Evolutionary conservation across 257 asterid species (phyloP).

Genomic region (Solanum pimpinellifolium): DNA sequence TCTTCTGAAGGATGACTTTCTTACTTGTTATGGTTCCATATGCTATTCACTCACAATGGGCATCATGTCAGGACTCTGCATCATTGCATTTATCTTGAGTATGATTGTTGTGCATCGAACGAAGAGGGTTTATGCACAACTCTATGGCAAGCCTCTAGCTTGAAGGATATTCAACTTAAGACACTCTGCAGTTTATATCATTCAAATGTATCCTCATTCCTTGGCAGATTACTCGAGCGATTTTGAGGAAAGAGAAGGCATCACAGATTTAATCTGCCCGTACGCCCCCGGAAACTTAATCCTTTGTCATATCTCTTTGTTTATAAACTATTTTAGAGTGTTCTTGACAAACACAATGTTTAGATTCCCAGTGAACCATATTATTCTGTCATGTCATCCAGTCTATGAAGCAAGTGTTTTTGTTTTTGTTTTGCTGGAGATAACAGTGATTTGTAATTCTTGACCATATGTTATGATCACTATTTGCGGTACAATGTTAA

Average conservation of each 20-base stretch:
- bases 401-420: neutral
- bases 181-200: neutral
- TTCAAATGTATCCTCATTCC: neutral
- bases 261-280: neutral
- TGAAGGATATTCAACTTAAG: neutral
- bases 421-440: neutral
- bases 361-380: neutral
- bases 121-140: slow-evolving; percentile 25
- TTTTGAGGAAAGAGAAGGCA: neutral
- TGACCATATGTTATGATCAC: neutral
- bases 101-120: slow-evolving; percentile 32
- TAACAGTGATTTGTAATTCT: neutral
- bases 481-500: neutral
- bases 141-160: slow-evolving; percentile 12
- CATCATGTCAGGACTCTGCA: slow-evolving; percentile 32
- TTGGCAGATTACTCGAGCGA: neutral
- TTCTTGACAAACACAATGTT: neutral
- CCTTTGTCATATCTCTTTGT: neutral
- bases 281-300: neutral
- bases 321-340: neutral
- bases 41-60: slow-evolving; percentile 31
- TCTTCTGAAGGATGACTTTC: slow-evolving; percentile 7
- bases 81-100: slow-evolving; percentile 22
- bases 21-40: slow-evolving; percentile 21
- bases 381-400: neutral